Conservation (phyloP, 495 filamentous ascomycete species). For the Aeminium ludgeri region DNA sequence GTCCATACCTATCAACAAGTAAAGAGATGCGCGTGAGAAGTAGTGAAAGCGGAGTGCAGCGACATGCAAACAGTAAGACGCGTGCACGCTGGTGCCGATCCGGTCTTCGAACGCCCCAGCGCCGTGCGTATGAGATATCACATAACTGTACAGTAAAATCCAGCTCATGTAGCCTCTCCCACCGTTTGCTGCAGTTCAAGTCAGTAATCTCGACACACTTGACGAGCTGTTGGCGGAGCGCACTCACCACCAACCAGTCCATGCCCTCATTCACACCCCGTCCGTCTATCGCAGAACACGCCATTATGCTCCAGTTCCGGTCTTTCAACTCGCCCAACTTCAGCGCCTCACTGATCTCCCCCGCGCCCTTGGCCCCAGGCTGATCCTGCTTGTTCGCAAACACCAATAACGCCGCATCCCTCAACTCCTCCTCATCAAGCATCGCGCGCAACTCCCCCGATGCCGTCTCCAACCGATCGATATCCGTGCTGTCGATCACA, state of each 20-base stretch:
- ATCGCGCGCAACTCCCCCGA: slow-evolving; percentile 86
- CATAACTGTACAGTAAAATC: background rate
- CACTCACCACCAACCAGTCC: slow-evolving; percentile 94
- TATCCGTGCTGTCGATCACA: slow-evolving; percentile 94
- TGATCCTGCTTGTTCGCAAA: slow-evolving; percentile 99
- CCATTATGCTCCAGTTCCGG: slow-evolving; percentile 97
- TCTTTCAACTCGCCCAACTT: slow-evolving; percentile 79
- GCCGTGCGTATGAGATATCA: background rate
- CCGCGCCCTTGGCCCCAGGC: slow-evolving; percentile 88
- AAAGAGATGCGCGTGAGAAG: no score
- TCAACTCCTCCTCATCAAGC: slow-evolving; percentile 90
- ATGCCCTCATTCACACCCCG: slow-evolving; percentile 89
- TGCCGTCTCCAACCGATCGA: slow-evolving; percentile 79
- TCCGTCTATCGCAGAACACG: slow-evolving; percentile 89
- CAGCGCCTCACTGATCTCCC: slow-evolving; percentile 87
- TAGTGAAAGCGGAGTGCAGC: no score
- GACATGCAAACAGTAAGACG: background rate
- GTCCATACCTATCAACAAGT: no score
- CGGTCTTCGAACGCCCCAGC: background rate
- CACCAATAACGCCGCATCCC: slow-evolving; percentile 78
- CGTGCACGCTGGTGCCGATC: no score
- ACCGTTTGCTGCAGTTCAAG: slow-evolving; percentile 11
- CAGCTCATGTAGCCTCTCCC: slow-evolving; percentile 8
- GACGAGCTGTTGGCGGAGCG: background rate
- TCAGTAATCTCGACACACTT: background rate